A percentile compares a stretch with the other conserved stretches of the same genome.
phyloP scores from a whole-genome alignment of 768 basidiomycete species.

The Podaxis sp. region DNA sequence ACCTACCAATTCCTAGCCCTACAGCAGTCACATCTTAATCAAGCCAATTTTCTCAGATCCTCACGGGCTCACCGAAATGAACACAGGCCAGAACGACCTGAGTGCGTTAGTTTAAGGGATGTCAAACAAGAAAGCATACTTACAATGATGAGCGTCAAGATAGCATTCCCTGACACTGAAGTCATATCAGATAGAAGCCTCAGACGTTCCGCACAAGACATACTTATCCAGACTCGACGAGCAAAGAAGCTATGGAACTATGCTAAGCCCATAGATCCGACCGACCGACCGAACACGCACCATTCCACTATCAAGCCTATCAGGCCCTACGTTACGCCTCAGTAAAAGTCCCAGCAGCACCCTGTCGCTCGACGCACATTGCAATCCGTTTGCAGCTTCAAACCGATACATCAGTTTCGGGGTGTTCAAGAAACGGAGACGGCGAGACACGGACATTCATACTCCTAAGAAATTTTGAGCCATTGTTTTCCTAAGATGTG shows the following conservation, averaged over 20 bases:
- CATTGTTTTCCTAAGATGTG: background rate
- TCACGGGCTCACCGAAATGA: conserved; percentile 40
- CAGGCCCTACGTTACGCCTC: conserved; percentile 32
- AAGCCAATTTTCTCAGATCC: background rate
- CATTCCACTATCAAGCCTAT: conserved; percentile 51
- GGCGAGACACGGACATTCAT: conserved; percentile 34
- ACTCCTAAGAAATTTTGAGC: conserved; percentile 29
- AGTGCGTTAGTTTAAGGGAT: background rate
- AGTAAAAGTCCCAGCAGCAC: conserved; percentile 2
- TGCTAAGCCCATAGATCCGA: background rate
- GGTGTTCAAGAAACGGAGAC: background rate
- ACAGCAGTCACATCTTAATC: conserved; percentile 2
- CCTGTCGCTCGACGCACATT: conserved; percentile 32
- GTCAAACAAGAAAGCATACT: conserved; percentile 17
- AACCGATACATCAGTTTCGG: background rate
- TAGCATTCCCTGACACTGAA: conserved; percentile 44
- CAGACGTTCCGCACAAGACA: conserved; percentile 16
- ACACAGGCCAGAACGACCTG: conserved; percentile 41
- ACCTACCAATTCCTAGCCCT: conserved; percentile 44
- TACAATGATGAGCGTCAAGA: conserved; percentile 44
- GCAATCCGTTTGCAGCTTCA: conserved; percentile 52
- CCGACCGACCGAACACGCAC: conserved; percentile 24
- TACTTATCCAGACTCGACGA: conserved; percentile 50
- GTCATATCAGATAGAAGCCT: background rate
- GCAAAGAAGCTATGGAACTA: conserved; percentile 46